These are phyloP conservation scores for Gossypium schwendimanii DNA, from an alignment of 441 rosid genomes.

Conservation along the genomic window DNA sequence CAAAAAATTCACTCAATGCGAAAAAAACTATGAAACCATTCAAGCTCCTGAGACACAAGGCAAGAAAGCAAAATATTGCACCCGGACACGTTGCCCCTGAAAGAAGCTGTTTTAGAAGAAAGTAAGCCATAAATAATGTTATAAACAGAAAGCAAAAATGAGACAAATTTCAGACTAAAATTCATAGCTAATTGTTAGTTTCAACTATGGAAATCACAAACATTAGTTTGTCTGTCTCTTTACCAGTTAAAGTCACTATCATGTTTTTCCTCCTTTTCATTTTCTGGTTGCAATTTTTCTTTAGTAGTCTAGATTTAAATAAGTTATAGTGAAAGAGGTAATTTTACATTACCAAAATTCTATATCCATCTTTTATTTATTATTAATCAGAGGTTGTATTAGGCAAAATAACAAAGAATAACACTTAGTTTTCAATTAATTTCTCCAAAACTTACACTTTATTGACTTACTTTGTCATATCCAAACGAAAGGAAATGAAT, in stretches of 20 bases:
- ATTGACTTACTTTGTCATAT: not conserved
- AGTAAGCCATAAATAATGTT: not conserved
- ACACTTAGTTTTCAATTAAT: not conserved
- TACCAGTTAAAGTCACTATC: not conserved
- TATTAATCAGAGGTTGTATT: not conserved
- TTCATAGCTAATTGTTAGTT: not conserved
- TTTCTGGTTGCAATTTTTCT: not conserved
- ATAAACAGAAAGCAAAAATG: not conserved
- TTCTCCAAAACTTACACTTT: not conserved
- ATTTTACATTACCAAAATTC: constrained; percentile 1
- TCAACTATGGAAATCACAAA: not conserved
- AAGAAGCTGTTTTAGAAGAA: constrained; percentile 40
- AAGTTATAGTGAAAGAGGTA: not conserved
- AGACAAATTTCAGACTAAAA: not conserved
- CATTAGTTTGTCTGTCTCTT: not conserved
- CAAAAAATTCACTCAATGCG: constrained; percentile 54
- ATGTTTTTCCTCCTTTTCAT: too few relatives aligned
- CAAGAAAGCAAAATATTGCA: constrained; percentile 49
- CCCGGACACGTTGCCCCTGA: constrained; percentile 53
- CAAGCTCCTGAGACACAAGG: constrained; percentile 52
- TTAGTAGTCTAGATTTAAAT: not conserved
- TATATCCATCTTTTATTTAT: not conserved
- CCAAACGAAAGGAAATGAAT: not conserved
- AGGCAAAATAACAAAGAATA: not conserved
- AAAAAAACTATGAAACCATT: constrained; percentile 50